Evolutionary conservation across 1,284 basidiomycete species (phyloP), one percentile per base, ranked within the genome.

Genomic region (Pseudomicrostroma phylloplanum): DNA sequence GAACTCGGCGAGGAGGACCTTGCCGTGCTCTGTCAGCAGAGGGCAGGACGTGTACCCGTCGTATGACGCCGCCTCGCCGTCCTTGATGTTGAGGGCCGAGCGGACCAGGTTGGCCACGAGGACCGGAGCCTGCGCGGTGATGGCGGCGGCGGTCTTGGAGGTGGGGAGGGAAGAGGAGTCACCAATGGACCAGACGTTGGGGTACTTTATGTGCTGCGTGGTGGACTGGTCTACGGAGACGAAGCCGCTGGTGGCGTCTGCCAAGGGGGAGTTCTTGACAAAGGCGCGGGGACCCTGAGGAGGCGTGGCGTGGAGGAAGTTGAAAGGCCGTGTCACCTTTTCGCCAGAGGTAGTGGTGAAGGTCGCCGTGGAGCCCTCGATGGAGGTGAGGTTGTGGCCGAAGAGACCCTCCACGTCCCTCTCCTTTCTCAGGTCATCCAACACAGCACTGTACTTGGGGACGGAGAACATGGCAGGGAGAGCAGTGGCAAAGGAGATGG

Each of bases 71-170:
- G 48, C n/a, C 39, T 64, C 65, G 8, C 63, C 63, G 48, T 61
- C 60, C 55, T 70, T 73, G 43, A 66, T 67, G 41, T 69, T 61
- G 26, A 73, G 26, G 0, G 64, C 63, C 15, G 17, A 13, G 54
- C 62, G 65, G 7, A 66, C 57, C 17, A 96, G 80, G 81, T 97
- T 98, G 80, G 94, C 89, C 0, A 89, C 86, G 56, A 97, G 83
- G 1, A 98, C 88, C n/a, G 94, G 94, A 0, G 90, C 87, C 80
- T 98, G 91, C 0, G 86, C 86, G 1, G 90, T 92, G 74, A 96
- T 89, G 0, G 93, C 94, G 1, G 94, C 93, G 0, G 90, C 91
- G 0, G 94, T 98, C 84, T 96, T 98, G 80, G 90, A 92, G 13
- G 92, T 97, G 6, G 93, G 92, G 51, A 96, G 81, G 58, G 87